A percentile compares a stretch with the other conserved stretches of the same genome.
Conservation (phyloP, 371 early-diverging fungal species). For the Entomophthora muscae region DNA sequence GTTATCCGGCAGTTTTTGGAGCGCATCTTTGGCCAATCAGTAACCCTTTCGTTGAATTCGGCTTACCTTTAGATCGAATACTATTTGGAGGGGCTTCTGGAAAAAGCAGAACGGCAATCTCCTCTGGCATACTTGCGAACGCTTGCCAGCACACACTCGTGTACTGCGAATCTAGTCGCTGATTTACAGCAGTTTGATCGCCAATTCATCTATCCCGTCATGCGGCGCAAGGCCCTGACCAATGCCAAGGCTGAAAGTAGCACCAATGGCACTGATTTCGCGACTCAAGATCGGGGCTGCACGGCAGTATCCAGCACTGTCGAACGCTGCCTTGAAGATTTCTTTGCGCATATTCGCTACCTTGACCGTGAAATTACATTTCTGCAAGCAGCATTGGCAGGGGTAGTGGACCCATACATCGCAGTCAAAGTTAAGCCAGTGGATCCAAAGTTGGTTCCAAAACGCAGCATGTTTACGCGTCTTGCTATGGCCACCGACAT, state of each 20-base stretch:
- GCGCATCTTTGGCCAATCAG: constrained; percentile 88
- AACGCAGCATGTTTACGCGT: constrained; percentile 2
- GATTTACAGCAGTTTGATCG: constrained; percentile 36
- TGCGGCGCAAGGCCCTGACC: constrained; percentile 6
- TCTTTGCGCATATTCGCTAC: constrained; percentile 82
- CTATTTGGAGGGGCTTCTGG: constrained; percentile 58
- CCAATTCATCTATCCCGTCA: constrained; percentile 11
- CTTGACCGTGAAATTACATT: constrained; percentile 52
- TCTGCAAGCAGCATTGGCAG: constrained; percentile 37
- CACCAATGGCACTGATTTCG: constrained; percentile 13
- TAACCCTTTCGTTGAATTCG: constrained; percentile 18
- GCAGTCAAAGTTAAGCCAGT: background rate
- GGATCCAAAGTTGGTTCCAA: background rate
- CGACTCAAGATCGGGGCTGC: constrained; percentile 23
- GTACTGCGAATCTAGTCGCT: constrained; percentile 49
- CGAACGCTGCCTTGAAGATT: constrained; percentile 80
- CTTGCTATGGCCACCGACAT: constrained; percentile 4
- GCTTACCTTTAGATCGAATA: constrained; percentile 48
- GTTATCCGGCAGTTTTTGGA: constrained; percentile 87
- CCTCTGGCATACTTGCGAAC: constrained; percentile 60
- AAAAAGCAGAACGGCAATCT: constrained; percentile 45
- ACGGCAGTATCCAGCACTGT: constrained; percentile 35
- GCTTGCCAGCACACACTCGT: constrained; percentile 52
- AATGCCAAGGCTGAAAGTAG: background rate
- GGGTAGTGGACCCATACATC: constrained; percentile 17